Percentiles rank a stretch among this genome's conserved stretches.
Conservation (phyloP, 1,284 basidiomycete genomes). For the Athelia psychrophila region DNA sequence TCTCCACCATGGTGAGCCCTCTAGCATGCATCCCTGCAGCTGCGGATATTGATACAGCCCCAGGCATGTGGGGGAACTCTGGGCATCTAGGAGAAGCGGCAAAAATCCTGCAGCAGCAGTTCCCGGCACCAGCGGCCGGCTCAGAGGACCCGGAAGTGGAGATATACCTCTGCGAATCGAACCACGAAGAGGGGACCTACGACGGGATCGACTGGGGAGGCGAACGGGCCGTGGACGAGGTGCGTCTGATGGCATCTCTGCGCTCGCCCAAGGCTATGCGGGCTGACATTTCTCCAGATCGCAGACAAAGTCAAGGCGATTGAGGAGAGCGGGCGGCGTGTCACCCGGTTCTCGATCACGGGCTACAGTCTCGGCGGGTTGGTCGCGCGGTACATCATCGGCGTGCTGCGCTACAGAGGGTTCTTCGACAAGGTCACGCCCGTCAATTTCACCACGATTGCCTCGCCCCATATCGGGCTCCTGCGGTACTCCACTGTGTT, state of each 20-base stretch:
- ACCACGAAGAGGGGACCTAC: constrained; percentile 52
- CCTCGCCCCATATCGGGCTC: constrained; percentile 63
- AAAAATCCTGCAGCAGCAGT: background rate
- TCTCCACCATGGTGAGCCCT: background rate
- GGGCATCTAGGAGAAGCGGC: background rate
- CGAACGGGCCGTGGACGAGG: constrained; percentile 66
- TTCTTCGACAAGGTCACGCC: constrained; percentile 71
- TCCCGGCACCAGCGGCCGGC: constrained; percentile 8
- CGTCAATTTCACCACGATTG: constrained; percentile 80
- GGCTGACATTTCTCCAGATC: constrained; percentile 36
- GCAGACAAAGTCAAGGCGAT: constrained; percentile 49
- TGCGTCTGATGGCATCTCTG: constrained; percentile 20
- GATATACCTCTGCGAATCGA: constrained; percentile 44
- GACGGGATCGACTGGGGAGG: constrained; percentile 67
- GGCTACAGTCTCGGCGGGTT: constrained; percentile 85
- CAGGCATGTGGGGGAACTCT: background rate
- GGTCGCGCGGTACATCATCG: constrained; percentile 75
- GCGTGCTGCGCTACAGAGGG: constrained; percentile 63
- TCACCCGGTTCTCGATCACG: constrained; percentile 67
- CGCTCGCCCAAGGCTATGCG: background rate
- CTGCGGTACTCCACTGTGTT: constrained; percentile 36
- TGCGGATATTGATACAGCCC: background rate
- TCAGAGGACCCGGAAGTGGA: constrained; percentile 31
- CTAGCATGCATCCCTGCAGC: background rate
- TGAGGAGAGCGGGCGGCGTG: constrained; percentile 47